phyloP scores from a whole-genome alignment of 352 stramenopile genomes.

The Globisporangium heterothallicum region DNA sequence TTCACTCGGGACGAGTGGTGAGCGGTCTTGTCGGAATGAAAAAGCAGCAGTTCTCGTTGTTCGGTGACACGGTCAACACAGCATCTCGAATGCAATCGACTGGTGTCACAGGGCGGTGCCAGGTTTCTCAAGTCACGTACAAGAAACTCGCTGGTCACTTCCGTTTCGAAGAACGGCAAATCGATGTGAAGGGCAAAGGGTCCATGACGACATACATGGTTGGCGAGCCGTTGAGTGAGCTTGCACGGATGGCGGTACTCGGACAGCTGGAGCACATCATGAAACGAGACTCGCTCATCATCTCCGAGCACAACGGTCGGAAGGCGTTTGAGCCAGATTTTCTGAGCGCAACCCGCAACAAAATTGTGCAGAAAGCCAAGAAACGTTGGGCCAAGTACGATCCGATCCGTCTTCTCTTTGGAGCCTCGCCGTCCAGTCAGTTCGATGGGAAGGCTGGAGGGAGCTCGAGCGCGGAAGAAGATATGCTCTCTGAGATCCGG shows the following conservation, averaged over 20 bases:
- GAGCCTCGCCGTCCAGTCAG: conserved; percentile 34
- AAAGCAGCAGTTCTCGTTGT: conserved; percentile 92
- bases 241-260: conserved; percentile 47
- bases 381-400: conserved; percentile 59
- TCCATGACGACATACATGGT: conserved; percentile 82
- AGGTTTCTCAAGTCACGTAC: conserved; percentile 80
- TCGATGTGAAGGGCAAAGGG: conserved; percentile 86
- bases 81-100: conserved; percentile 88
- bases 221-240: conserved; percentile 55
- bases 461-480: conserved; percentile 40
- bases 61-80: conserved; percentile 92
- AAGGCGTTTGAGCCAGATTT: conserved; percentile 49
- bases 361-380: conserved; percentile 42
- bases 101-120: conserved; percentile 66
- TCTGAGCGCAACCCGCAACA: conserved; percentile 39
- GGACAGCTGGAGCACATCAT: conserved; percentile 65
- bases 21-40: conserved; percentile 87
- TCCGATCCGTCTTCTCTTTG: conserved; percentile 44
- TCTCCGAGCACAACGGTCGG: conserved; percentile 38
- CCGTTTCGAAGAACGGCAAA: conserved; percentile 68
- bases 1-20: conserved; percentile 88
- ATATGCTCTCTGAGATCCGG: conserved; percentile 67
- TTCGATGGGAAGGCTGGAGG: conserved; percentile 13
- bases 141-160: conserved; percentile 77
- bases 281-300: conserved; percentile 60